Base-by-base conservation (phyloP, 306 rosid species). In the Trichosanthes truncata region DNA sequence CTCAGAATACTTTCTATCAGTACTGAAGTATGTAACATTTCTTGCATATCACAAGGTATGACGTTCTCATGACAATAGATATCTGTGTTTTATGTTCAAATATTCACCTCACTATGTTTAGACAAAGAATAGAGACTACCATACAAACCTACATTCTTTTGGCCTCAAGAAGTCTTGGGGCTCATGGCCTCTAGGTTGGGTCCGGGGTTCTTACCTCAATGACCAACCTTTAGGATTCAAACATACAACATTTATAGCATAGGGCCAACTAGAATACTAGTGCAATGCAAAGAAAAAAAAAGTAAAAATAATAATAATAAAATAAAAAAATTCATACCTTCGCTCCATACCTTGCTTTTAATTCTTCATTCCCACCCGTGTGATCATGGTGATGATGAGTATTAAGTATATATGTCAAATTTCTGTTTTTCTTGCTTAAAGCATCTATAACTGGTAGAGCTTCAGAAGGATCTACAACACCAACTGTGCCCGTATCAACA, bases 381-480 rank as follows among this genome's bases (percentile, higher is more conserved):
- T 93, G 97, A 85, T 95, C 96, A 45, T 88, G 85, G 87, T 95
- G 99, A 85, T 93, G 97, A 82, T 95, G 93, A 29, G 99, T 95
- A 82, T 95, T 95, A 76, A 95, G 68, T 82, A 93, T 95, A 86
- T 95, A 95, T 36, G 96, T 93, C 87, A 95, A 90, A 90, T 95
- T 95, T 78, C 89, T 82, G 73, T 95, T 87, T 89, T 84, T 89
- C 91, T 78, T 91, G 31, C 87, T 90, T 84, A 95, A 88, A 63
- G 91, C 97, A 85, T 95, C 93, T 46, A 93, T 85, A 72, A 95
- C 52, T 41, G 99, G 99, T 3, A 83, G 80, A 83, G 97, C 91
- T 86, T 95, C 97, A 61, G 97, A 95, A 78, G 99, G 99, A 89
- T 95, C 97, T 68, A 95, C 99, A 53, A 95, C 97, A 80, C 97